phyloP scores from a whole-genome alignment of 1,284 basidiomycete species.

The Takashimella tepidaria region DNA sequence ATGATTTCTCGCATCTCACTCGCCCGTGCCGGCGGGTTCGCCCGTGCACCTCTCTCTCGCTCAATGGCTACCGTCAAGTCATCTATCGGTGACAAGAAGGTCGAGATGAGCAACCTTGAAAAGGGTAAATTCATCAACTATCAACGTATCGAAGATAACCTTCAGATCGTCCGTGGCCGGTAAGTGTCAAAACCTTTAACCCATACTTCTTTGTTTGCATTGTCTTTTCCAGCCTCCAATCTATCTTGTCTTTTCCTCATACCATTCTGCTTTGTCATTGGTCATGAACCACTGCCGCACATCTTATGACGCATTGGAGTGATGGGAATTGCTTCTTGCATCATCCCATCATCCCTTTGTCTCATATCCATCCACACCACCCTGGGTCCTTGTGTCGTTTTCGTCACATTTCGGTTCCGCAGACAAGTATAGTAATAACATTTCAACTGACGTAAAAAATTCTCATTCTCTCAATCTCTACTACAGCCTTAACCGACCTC shows the following conservation, averaged over 20 bases:
- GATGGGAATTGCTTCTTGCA: neutral
- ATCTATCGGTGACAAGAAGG: slow-evolving; percentile 81
- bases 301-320: too few relatives aligned
- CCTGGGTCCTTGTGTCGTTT: too few relatives aligned
- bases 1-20: slow-evolving; percentile 33
- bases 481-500: slow-evolving; percentile 78
- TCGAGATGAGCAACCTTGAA: slow-evolving; percentile 85
- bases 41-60: slow-evolving; percentile 30
- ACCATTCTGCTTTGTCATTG: too few relatives aligned
- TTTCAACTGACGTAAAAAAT: neutral
- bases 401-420: slow-evolving; percentile 1
- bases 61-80: slow-evolving; percentile 41
- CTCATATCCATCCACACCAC: too few relatives aligned
- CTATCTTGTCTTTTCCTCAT: neutral
- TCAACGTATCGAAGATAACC: slow-evolving; percentile 94
- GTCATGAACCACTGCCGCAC: too few relatives aligned
- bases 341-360: neutral
- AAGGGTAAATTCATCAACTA: slow-evolving; percentile 83
- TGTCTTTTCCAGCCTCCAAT: neutral
- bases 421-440: slow-evolving; percentile 7
- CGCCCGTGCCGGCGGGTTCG: slow-evolving; percentile 7
- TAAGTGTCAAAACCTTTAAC: slow-evolving; percentile 48
- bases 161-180: slow-evolving; percentile 74
- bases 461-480: too few relatives aligned
- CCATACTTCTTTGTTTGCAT: neutral